Evolutionary conservation across 2,329 filamentous ascomycete species (phyloP).

Genomic region (Pseudogymnoascus sp.): DNA sequence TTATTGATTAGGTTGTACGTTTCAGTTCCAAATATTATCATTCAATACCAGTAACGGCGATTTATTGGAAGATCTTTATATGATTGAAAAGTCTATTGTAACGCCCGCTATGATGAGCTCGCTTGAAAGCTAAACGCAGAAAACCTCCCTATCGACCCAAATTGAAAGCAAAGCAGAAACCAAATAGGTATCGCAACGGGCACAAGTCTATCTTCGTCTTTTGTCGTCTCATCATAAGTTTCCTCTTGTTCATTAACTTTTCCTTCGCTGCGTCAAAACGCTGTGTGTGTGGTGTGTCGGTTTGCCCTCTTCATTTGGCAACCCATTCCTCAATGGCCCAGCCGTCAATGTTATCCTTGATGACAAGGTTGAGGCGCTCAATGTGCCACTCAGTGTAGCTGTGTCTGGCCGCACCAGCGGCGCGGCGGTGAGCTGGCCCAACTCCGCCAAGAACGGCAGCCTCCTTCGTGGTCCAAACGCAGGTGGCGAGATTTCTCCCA

Average conservation of each 20-base stretch:
- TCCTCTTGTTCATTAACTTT: neutral
- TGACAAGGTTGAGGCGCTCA: slow-evolving; percentile 59
- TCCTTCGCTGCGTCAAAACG: neutral
- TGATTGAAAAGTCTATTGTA: neutral
- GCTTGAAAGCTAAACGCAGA: slow-evolving; percentile 1
- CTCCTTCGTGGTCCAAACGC: slow-evolving; percentile 53
- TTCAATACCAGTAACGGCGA: neutral
- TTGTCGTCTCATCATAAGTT: neutral
- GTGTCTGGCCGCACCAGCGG: slow-evolving; percentile 54
- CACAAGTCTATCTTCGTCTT: slow-evolving; percentile 4
- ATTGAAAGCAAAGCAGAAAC: slow-evolving; percentile 4
- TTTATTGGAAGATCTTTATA: neutral
- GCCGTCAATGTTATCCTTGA: slow-evolving; percentile 54
- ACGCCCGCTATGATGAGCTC: slow-evolving; percentile 5
- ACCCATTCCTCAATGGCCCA: slow-evolving; percentile 59
- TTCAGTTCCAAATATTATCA: neutral
- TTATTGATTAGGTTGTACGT: neutral
- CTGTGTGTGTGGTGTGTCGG: neutral
- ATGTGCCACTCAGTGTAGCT: slow-evolving; percentile 61
- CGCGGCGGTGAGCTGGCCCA: slow-evolving; percentile 55
- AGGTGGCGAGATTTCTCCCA: slow-evolving; percentile 74
- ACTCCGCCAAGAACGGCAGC: slow-evolving; percentile 52
- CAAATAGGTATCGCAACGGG: neutral
- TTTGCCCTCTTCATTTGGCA: slow-evolving; percentile 1
- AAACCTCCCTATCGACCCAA: neutral